Base-by-base conservation (phyloP, 2,329 filamentous ascomycete species). In the Fusarium secorum region DNA sequence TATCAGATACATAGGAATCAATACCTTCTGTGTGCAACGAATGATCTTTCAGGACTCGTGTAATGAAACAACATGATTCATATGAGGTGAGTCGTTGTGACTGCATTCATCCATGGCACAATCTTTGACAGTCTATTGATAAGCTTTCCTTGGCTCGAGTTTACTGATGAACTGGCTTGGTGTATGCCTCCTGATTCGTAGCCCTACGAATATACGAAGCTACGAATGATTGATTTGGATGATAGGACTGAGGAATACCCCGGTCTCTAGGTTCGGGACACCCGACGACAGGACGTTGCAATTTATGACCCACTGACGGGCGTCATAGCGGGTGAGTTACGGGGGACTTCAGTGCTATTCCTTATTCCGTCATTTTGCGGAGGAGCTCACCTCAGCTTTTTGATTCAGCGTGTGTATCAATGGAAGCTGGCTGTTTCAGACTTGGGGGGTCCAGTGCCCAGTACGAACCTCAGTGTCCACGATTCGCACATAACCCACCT, bases 341-440 rank as follows among this genome's bases (percentile, higher is more conserved):
- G 58, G 60, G 68, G 68, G 38, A 35, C 41, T 44, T 71, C 39
- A 71, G 63, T 56, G 62, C 39, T 20, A 33, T 41, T 42, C 39
- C 46, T n/a, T 22, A 55, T 67, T 58, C 64, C 68, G 68, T 72
- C 65, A 65, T 72, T 53, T 53, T 70, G 65, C 56, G 68, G 68
- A 70, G 66, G 56, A 65, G 55, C 64, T 63, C 60, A 44, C 32
- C n/a, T 65, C 60, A 59, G 44, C 60, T 59, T 65, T 65, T 65
- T 38, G 44, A 54, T 48, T 55, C 51, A 44, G 39, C 28, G 10
- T 64, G 42, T 42, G 49, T 68, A 59, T 64, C 53, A 44, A 30
- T 32, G 28, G 45, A 22, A 67, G 24, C 44, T 39, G 48, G 42
- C 15, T 30, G 63, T 67, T 67, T 67, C 64, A 67, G 45, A 56